Evolutionary conservation across 495 filamentous ascomycete genomes (phyloP).

Genomic region (Penicillium antarcticum): DNA sequence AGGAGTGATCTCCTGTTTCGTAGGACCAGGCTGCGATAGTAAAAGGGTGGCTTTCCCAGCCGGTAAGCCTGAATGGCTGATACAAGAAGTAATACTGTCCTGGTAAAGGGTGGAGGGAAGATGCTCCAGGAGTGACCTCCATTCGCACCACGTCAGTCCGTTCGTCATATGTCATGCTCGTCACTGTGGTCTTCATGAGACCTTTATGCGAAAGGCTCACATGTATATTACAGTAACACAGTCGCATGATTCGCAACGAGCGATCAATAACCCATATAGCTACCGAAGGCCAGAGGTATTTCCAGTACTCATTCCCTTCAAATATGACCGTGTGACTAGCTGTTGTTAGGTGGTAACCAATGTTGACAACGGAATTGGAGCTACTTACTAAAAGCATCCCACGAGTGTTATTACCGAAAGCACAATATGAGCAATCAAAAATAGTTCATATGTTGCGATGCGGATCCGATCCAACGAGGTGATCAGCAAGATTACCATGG

Average conservation of each 20-base stretch:
- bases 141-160: slow-evolving; percentile 50
- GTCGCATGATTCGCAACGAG: slow-evolving; percentile 40
- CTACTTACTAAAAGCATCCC: slow-evolving; percentile 52
- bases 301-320: slow-evolving; percentile 45
- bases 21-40: slow-evolving; percentile 48
- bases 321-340: slow-evolving; percentile 49
- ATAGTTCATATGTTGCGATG: slow-evolving; percentile 49
- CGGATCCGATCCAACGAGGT: slow-evolving; percentile 49
- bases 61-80: slow-evolving; percentile 42
- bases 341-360: background rate
- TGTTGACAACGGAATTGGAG: background rate
- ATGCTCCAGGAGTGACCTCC: slow-evolving; percentile 34
- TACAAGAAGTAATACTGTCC: slow-evolving; percentile 59
- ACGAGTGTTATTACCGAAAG: slow-evolving; percentile 47
- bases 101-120: slow-evolving; percentile 34
- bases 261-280: slow-evolving; percentile 52
- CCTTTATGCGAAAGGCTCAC: slow-evolving; percentile 17
- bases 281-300: slow-evolving; percentile 50
- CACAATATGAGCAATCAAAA: slow-evolving; percentile 51
- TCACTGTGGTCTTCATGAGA: slow-evolving; percentile 22
- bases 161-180: slow-evolving; percentile 42
- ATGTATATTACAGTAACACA: slow-evolving; percentile 47
- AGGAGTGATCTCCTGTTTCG: slow-evolving; percentile 2
- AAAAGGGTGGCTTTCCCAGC: slow-evolving; percentile 62
- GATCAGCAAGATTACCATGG: slow-evolving; percentile 45